Base-by-base conservation (phyloP, 495 filamentous ascomycete genomes). In the Ascodesmis nigricans region DNA sequence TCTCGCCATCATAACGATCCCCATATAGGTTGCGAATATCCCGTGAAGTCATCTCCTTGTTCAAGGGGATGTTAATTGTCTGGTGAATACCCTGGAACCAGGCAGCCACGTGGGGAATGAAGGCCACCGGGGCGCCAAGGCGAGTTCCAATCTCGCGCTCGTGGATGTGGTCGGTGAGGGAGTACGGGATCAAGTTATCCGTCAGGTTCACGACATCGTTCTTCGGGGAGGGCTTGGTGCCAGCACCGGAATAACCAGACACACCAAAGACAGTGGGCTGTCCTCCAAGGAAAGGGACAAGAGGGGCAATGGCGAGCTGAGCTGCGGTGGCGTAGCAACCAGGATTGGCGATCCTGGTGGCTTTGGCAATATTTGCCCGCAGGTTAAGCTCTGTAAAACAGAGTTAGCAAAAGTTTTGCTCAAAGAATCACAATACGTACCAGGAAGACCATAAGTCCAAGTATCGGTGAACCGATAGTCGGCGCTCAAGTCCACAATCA, bases 11-110 rank as follows among this genome's bases (percentile, higher is more conserved):
- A 48, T 93, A 97, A 7, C 87, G 67, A 38, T 97, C 87, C 55
- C 92, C 82, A 62, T 90, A 97, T 35, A 95, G 60, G 52, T 91
- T 79, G 40, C 87, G 69, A 49, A 97, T 81, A 54, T 97, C 87
- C 27, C 87, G 74, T 19, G 75, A 78, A 5, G 71, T 76, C 75
- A 93, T 81, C 40, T 68, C 63, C 52, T 79, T 63, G 43, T 72
- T 71, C 10, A 93, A 64, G 10, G 87, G 87, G 24, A 95, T 79
- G 54, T 66, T 77, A 55, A 93, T 83, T 22, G 82, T 76, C 57
- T 91, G 83, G 43, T 71, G 75, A 46, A 97, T 97, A 33, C 87
- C 87, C 55, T 90, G 80, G 68, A 97, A 97, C 87, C 87, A 95
- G 16, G 76, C 69, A 11, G 83, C 83, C 13, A 97, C 87, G 54